These are phyloP conservation scores for Selaginella moellendorffii DNA, from an alignment of 75 land plant species.

Conservation along the genomic window DNA sequence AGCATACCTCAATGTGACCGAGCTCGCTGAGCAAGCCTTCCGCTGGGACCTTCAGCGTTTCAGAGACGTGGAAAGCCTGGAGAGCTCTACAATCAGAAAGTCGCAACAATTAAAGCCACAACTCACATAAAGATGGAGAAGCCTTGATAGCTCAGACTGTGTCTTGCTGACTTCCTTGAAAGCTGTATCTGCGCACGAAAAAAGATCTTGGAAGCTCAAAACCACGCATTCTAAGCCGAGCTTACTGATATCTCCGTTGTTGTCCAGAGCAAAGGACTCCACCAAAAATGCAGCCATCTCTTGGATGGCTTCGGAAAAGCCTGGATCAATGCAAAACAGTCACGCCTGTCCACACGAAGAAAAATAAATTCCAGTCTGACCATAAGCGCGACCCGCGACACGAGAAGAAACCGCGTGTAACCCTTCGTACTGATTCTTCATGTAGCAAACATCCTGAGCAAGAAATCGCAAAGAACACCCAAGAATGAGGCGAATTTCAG, in stretches of 20 bases:
- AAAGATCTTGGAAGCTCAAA: not conserved
- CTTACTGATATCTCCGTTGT: not conserved
- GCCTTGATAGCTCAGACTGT: not conserved
- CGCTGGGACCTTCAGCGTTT: conserved; percentile 18
- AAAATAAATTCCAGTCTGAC: conserved; percentile 2
- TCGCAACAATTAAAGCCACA: not conserved
- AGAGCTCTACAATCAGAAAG: not conserved
- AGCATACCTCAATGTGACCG: conserved; percentile 15
- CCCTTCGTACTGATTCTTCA: conserved; percentile 3
- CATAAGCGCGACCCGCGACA: conserved; percentile 11
- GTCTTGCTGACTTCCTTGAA: not conserved
- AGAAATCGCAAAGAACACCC: not conserved
- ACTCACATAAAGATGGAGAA: not conserved
- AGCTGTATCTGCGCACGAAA: not conserved
- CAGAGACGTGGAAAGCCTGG: conserved; percentile 25
- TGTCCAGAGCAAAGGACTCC: not conserved
- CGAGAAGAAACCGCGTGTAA: not conserved
- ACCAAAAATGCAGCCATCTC: not conserved
- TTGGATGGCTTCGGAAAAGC: not conserved
- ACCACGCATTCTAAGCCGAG: not conserved
- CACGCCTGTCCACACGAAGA: not conserved
- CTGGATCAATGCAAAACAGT: not conserved
- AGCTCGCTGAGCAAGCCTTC: conserved; percentile 16
- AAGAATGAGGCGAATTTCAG: not conserved
- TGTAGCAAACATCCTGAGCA: not conserved